Evolutionary conservation across 139 green algal genomes (phyloP), one percentile per base, ranked within the genome.

Genomic region (Chlorella sp.): DNA sequence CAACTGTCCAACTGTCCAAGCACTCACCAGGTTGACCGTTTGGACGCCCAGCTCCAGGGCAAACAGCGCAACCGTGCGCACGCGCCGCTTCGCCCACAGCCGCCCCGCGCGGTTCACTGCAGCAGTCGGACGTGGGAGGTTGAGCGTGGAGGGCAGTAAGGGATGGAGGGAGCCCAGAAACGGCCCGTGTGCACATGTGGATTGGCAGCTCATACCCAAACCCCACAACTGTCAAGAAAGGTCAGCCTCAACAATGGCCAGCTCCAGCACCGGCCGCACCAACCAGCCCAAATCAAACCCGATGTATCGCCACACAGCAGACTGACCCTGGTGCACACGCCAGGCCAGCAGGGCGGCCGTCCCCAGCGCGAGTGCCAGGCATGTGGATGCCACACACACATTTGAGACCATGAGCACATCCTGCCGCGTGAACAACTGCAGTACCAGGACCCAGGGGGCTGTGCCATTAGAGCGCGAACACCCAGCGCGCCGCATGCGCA

Each of bases 31-130:
- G 76, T 72, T 72, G 36, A 73, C 26, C 5, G 28, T 38, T 16
- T 82, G 76, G 26, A 82, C 36, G 25, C 34, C 76, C 57, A 82
- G 57, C 76, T 82, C 76, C 2, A n/a, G 23, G 0, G 60, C 60
- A 60, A 82, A 70, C 38, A 82, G 60, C 60, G 28, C 23, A 4
- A 82, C 76, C 32, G 76, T 72, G 34, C 76, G 57, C 76, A 26
- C 21, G 0, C 76, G 76, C 60, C 65, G 76, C 26, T 39, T 23
- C 3, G 57, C 34, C 76, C 76, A 82, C 15, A 30, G 13, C 12
- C 64, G 64, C 20, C 76, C 76, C 25, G 60, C 76, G 12, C 60
- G 76, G 60, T 62, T 56, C 36, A 82, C 76, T 82, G 76, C 57
- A n/a, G 47, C 12, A 28, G 70, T 28, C 44, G 36, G 2, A 44